Evolutionary conservation across 2,329 filamentous ascomycete species (phyloP), one percentile per base, ranked within the genome.

Genomic region (Coniochaeta hoffmannii): DNA sequence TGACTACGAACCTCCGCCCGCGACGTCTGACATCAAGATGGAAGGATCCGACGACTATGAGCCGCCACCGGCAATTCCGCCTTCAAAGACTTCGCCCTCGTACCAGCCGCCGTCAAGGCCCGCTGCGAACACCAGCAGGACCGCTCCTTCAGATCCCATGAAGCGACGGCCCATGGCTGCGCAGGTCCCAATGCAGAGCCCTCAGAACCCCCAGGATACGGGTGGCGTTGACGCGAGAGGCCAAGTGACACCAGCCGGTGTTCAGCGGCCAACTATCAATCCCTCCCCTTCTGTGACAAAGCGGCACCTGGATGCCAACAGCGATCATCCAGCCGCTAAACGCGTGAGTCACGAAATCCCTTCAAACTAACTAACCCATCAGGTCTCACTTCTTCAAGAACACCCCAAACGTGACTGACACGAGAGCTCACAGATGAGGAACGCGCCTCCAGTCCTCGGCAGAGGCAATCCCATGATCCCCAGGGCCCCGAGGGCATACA

Each of bases 231-330:
- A 51, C 26, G 31, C 22, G 28, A 31, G 15, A 51, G 31, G 49
- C 19, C 49, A 51, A 34, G 31, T n/a, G 3, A 51, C 19, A 34
- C 28, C 49, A 2, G 49, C 49, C n/a, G 30, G 49, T 7, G 49
- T 32, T 15, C 49, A 51, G 24, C 63, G 62, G 12, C 76, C 76
- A 1, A 59, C 73, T 1, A 74, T 78, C 31, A 73, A 75, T 7
- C 26, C 49, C 32, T 51, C 49, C 2, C 28, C 49, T 4, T 28
- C 54, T 8, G 55, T 57, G 12, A 78, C 73, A 65, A 81, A 80
- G 62, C 67, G 78, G 54, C 60, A 69, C 10, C 67, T 71, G 15
- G 75, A 79, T n/a, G 68, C 64, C 4, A 70, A 71, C 15, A 55
- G 59, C 10, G 59, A 60, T 9, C 65, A 67, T 50, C 68, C 69